Evolutionary conservation across 345 rosid species (phyloP), one percentile per base, ranked within the genome.

Genomic region (Aquilaria sinensis): DNA sequence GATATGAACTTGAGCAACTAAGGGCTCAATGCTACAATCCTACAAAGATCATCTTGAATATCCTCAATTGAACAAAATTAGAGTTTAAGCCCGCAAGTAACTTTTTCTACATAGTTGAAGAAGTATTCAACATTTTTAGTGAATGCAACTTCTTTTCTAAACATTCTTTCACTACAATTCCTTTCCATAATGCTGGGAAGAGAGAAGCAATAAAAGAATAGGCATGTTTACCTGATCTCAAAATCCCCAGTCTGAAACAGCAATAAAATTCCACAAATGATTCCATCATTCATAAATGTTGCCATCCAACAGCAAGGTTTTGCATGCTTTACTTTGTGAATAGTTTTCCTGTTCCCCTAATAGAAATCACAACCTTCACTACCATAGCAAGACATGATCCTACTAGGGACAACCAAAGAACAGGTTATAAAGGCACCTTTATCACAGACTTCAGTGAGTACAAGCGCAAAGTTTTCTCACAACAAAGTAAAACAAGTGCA

Each of bases 241-340:
- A 80, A 13, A 9, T 32, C 67, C 67, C 88, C 85, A 31, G 83
- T 78, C 75, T 78, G 75, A 74, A 72, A 78, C 16, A 83, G 66
- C 47, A 78, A 57, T 50, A 80, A 65, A 47, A 83, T 56, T 58
- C 85, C 83, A 68, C 68, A 67, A 45, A 63, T 69, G 66, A 75
- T 62, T 51, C 66, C 78, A 47, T 70, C 78, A 69, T 74, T 83
- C 74, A 63, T 70, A 55, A 80, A 74, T 15, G 71, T 74, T 34
- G 80, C 31, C 52, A 77, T 63, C 85, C 85, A 83, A 74, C 85
- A 76, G 65, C 88, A 80, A 56, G 70, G 75, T 57, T 74, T 80
- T 32, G 34, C 52, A 62, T 72, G 76, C 34, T 78, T 76, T 74
- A 74, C 75, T 70, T 70, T 76, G 47, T 34, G 72, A 72, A 80